These are phyloP conservation scores for Austroboletus olivaceoglutinosus DNA, from an alignment of 1,284 basidiomycete species.

Conservation along the genomic window DNA sequence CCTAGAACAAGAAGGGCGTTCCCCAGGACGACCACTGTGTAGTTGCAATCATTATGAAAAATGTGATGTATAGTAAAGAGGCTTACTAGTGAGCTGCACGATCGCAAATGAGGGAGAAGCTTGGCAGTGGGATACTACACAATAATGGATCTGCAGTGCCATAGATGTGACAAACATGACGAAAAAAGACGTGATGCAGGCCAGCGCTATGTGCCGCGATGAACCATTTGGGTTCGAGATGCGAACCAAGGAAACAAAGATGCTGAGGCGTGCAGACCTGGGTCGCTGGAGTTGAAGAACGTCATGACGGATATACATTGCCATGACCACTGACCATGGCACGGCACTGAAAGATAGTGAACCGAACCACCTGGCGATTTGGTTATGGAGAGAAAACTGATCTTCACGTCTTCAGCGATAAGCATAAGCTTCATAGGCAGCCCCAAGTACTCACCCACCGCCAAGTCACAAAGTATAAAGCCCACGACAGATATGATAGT, in stretches of 20 bases:
- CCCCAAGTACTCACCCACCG: neutral
- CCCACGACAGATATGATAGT: conserved; percentile 2
- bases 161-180: conserved; percentile 3
- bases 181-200: conserved; percentile 2
- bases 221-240: conserved; percentile 5
- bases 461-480: neutral
- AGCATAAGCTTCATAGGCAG: neutral
- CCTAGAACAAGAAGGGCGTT: conserved; percentile 2
- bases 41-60: neutral
- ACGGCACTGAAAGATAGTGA: conserved; percentile 6
- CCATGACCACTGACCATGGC: conserved; percentile 4
- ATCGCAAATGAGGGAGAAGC: neutral
- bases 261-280: conserved; percentile 11
- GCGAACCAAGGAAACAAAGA: conserved; percentile 14
- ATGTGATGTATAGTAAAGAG: neutral
- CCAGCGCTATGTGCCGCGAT: conserved; percentile 1
- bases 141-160: conserved; percentile 5
- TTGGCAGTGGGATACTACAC: neutral
- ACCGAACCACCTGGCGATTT: conserved; percentile 2
- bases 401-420: neutral
- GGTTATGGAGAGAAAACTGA: neutral
- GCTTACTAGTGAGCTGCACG: conserved; percentile 7
- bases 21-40: conserved; percentile 3
- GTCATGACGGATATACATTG: neutral
- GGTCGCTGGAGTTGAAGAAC: neutral